phyloP scores from a whole-genome alignment of 371 early-diverging fungal genomes.

The Paraphysoderma sedebokerense region DNA sequence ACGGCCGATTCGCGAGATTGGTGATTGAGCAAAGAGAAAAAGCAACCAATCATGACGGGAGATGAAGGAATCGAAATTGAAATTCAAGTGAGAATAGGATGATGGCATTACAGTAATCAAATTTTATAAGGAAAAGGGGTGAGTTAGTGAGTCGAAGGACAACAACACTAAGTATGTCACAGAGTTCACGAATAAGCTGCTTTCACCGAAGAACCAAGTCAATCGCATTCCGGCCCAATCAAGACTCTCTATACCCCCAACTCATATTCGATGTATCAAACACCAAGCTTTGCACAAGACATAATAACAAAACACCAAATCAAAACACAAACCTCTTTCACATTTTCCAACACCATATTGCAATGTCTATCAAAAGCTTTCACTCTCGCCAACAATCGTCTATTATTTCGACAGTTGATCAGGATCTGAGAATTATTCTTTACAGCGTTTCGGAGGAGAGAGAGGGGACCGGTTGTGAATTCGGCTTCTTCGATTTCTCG shows the following conservation, averaged over 20 bases:
- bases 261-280: slow-evolving; percentile 3
- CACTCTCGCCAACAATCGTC: slow-evolving; percentile 88
- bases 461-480: slow-evolving; percentile 92
- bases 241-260: no score
- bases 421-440: slow-evolving; percentile 90
- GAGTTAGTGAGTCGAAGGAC: no score
- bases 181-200: no score
- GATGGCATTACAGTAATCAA: no score
- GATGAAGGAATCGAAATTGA: no score
- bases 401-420: slow-evolving; percentile 90
- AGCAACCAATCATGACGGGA: slow-evolving; percentile 1
- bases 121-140: no score
- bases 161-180: no score
- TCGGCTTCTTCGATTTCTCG: slow-evolving; percentile 80
- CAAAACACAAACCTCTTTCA: slow-evolving; percentile 64
- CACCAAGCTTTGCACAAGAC: slow-evolving; percentile 2
- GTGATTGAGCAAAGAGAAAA: no score
- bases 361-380: slow-evolving; percentile 98
- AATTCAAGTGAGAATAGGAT: no score
- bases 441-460: slow-evolving; percentile 85
- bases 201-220: no score
- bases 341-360: slow-evolving; percentile 97
- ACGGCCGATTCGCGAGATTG: no score
- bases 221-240: no score
- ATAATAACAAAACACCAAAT: not conserved